Percentiles rank a stretch among this genome's conserved stretches.
phyloP scores from a whole-genome alignment of 805 yeast species.

The Kluyveromyces nonfermentans region DNA sequence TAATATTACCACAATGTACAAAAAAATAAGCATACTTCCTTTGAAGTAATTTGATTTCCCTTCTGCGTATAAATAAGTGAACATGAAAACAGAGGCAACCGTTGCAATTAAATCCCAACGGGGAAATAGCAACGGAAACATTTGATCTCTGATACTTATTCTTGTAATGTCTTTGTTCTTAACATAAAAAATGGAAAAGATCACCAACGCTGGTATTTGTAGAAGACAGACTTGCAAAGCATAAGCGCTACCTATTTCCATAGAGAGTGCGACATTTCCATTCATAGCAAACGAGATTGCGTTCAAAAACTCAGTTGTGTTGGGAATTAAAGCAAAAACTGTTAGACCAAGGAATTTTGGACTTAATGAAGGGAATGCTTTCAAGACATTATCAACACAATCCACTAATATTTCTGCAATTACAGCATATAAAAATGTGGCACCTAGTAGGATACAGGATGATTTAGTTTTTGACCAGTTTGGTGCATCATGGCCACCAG shows the following conservation, averaged over 20 bases:
- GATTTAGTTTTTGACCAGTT: constrained; percentile 90
- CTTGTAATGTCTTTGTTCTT: constrained; percentile 26
- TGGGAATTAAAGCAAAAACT: constrained; percentile 91
- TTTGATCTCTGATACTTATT: constrained; percentile 30
- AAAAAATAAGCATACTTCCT: constrained; percentile 76
- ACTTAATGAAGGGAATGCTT: constrained; percentile 59
- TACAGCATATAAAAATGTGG: constrained; percentile 81
- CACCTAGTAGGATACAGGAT: constrained; percentile 67
- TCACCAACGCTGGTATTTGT: constrained; percentile 84
- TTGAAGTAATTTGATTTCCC: constrained; percentile 95
- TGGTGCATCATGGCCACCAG: constrained; percentile 91
- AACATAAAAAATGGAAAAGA: constrained; percentile 54
- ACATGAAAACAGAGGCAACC: constrained; percentile 75
- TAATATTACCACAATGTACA: constrained; percentile 61
- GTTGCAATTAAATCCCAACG: constrained; percentile 90
- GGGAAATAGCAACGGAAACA: constrained; percentile 84
- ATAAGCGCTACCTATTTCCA: constrained; percentile 98
- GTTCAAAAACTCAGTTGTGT: constrained; percentile 91
- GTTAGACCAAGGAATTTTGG: constrained; percentile 91
- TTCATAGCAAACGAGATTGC: constrained; percentile 95
- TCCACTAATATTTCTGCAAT: constrained; percentile 93
- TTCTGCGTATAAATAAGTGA: constrained; percentile 90
- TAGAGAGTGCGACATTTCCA: constrained; percentile 91
- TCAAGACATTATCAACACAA: constrained; percentile 80
- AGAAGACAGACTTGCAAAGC: constrained; percentile 90